Base-by-base conservation (phyloP, 192 early-diverging fungal species). In the Bifiguratus adelaidae region DNA sequence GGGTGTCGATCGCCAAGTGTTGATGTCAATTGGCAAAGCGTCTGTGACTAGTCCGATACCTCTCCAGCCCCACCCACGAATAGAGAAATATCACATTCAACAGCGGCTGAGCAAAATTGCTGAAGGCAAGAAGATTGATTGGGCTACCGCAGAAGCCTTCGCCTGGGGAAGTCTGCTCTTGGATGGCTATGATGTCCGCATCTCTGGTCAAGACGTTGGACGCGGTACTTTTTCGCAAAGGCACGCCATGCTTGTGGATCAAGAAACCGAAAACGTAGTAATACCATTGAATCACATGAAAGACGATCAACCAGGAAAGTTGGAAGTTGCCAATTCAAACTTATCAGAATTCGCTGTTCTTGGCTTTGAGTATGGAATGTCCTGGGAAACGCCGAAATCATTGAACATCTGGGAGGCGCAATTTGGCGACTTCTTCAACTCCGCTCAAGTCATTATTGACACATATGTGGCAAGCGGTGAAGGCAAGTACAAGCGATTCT, bases 381-480 rank as follows among this genome's bases (percentile, higher is more conserved):
- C 90, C 3, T 83, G 82, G 60, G 91, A 92, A 58, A 83, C 77
- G 19, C 95, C 95, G 12, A 76, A 86, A 33, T 63, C 75, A 5
- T 66, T 97, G n/a, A 79, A 79, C 34, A 88, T 97, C 33, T 97
- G 95, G 95, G 94, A 95, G 57, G 92, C 92, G 1, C 94, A 97
- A 68, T 97, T 96, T 64, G 95, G 95, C 44, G 95, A 97, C 63
- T 97, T 97, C 58, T 89, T 89, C 77, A 95, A 95, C 58, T 86
- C 86, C 26, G 91, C 91, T 0, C 91, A 97, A 56, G 89, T 95
- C 30, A 88, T 92, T 16, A 85, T 95, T 51, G 95, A 97, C 66
- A 92, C 90, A 9, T 95, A 83, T 61, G 55, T 97, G 20, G 57
- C 81, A 3, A 83, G 77, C 42, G 88, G 91, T 26, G 92, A 97